A percentile compares a stretch with the other conserved stretches of the same genome.
phyloP scores from a whole-genome alignment of 306 rosid genomes.

The Cicer judaicum region DNA sequence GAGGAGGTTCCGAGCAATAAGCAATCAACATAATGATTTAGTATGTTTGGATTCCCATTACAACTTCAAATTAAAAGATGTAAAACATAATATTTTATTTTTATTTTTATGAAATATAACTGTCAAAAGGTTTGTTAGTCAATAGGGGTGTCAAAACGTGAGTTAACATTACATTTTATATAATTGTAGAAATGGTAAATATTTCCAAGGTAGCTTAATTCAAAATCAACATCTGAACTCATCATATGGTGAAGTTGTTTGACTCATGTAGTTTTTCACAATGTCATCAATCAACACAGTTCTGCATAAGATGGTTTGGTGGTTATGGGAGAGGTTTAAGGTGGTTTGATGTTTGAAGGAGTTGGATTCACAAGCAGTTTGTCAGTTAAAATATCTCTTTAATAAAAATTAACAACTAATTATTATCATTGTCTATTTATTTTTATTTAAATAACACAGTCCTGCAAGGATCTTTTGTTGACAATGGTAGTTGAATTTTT shows the following conservation, averaged over 20 bases:
- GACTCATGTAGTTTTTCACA: neutral
- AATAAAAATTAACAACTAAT: no score
- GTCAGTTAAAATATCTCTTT: no score
- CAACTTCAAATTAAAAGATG: neutral
- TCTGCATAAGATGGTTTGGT: neutral
- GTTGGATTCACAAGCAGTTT: no score
- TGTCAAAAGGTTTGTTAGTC: no score
- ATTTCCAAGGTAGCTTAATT: neutral
- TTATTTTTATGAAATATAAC: no score
- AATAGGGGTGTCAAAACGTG: no score
- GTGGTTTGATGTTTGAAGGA: no score
- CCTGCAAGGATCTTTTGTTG: neutral
- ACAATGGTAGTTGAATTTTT: neutral
- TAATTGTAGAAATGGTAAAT: neutral
- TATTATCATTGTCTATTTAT: no score
- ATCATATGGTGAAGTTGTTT: neutral
- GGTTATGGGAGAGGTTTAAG: no score
- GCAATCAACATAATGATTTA: slow-evolving; percentile 1
- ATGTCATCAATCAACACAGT: neutral
- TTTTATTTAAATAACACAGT: neutral
- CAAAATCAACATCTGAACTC: slow-evolving; percentile 1
- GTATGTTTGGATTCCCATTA: neutral
- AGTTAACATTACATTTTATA: neutral
- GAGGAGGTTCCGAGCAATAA: neutral
- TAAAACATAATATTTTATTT: neutral